phyloP scores from a whole-genome alignment of 2,329 filamentous ascomycete species.

The Paecilomyces sp. region DNA sequence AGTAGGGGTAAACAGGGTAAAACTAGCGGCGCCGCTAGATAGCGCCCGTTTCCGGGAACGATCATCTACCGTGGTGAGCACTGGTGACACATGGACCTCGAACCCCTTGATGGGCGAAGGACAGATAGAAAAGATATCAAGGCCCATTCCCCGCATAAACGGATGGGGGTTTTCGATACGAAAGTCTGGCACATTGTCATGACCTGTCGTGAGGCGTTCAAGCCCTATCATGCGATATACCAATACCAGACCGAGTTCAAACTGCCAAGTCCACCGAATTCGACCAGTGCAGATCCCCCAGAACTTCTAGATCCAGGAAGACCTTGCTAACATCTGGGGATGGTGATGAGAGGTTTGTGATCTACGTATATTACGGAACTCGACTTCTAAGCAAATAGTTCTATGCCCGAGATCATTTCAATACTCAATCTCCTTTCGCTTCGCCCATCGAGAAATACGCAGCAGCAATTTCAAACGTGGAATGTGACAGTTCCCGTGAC shows the following conservation, averaged over 20 bases:
- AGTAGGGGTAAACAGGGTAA: background rate
- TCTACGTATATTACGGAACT: background rate
- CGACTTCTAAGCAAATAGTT: background rate
- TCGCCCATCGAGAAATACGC: background rate
- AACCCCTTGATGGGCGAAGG: background rate
- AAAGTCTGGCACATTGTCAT: background rate
- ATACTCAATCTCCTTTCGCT: background rate
- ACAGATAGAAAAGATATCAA: background rate
- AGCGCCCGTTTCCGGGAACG: background rate
- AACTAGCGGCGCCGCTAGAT: background rate
- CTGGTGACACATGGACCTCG: background rate
- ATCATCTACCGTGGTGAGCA: background rate
- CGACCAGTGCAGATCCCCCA: background rate
- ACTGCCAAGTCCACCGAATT: background rate
- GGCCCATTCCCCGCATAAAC: background rate
- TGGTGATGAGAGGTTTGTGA: background rate
- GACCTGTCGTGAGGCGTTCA: too few species aligned
- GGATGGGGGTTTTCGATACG: background rate
- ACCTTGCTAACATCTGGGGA: background rate
- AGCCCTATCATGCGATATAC: too few species aligned
- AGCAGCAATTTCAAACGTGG: background rate
- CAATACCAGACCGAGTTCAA: too few species aligned
- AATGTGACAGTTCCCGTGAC: background rate
- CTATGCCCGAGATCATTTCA: background rate
- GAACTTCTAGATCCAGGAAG: background rate